Base-by-base conservation (phyloP, 306 rosid species). In the Dalbergia cochinchinensis region DNA sequence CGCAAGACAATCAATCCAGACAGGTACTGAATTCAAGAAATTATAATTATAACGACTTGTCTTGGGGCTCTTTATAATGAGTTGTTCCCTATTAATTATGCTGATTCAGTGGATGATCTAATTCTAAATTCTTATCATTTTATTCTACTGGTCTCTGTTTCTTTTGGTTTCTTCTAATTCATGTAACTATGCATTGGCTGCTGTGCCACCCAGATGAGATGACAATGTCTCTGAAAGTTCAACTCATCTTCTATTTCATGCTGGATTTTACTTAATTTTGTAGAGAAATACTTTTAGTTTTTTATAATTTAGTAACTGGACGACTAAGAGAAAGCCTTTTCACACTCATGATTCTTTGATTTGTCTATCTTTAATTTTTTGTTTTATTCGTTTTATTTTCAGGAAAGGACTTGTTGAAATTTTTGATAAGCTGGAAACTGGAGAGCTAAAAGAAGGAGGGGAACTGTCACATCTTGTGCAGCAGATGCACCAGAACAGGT, bases 1-100 rank as follows among this genome's bases (percentile, higher is more conserved):
- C 92, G 90, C 81, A 95, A 89, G 86, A 95, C 99, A 8, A 88
- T 95, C 77, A 72, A 86, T 54, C 99, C 98, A 48, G 97, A 92
- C 72, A 87, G 98, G 99, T 93, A 84, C 19, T 57, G 14, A 77
- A 70, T 54, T 33, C 51, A 74, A 50, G 45, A 82, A 81, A 14
- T 39, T 65, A 22, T 65, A 45, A 42, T 68, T 44, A 15, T 63
- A 51, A 79, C 50, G 78, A 65, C 35, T 8, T 35, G 51, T 78
- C 34, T 50, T 14, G 13, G 42, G 11, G 45, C 33, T 48, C 55
- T 75, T 65, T 67, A 37, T 44, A 20, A 53, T 33, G 31, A 16
- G 19, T 34, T 54, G 26, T 51, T 53, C 41, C 61, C 62, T 51
- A 53, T 16, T 34, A 15, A 31, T 42, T 64, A 20, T n/a, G 35